Base-by-base conservation (phyloP, 305 asterid species). In the Fraxinus dipetala region DNA sequence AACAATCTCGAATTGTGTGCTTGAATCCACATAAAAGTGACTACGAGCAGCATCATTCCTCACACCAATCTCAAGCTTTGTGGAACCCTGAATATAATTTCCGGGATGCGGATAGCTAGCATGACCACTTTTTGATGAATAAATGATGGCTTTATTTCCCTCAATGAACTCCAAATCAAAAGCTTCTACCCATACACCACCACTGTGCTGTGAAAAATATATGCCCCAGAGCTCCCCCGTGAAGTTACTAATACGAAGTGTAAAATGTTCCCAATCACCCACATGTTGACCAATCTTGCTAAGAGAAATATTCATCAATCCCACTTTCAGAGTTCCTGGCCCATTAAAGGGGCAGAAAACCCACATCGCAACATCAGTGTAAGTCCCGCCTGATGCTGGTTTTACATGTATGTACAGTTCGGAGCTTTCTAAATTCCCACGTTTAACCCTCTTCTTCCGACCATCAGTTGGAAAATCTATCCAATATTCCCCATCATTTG, bases 181-280 rank as follows among this genome's bases (percentile, higher is more conserved):
- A 59, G 85, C 85, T 32, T 91, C 98, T 2, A 91, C 92, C 98
- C 98, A 95, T 81, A 85, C 84, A 3, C 98, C 98, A 16, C 98
- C 98, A 81, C 98, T 95, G 78, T 93, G 98, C 89, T 95, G 98
- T 0, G 98, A 95, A 82, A 91, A 95, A 85, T 93, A 95, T 77
- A 93, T 82, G 73, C 94, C 87, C 94, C 95, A 90, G n/a, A 95
- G 94, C 89, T 93, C 98, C 35, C 98, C 98, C 0, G 93, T 88
- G 90, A 89, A 95, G 87, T 95, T 95, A 86, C 93, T 90, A 22
- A 95, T 80, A 76, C 97, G 90, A 80, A 95, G 94, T 40, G 98
- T 92, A 84, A 92, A 90, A 82, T 95, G 98, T 84, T 95, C 98
- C 98, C 98, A 95, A 65, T 95, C 98, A 20, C 98, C 94, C 24